Base-by-base conservation (phyloP, 1,284 basidiomycete genomes). In the Tilletiaria anomala region DNA sequence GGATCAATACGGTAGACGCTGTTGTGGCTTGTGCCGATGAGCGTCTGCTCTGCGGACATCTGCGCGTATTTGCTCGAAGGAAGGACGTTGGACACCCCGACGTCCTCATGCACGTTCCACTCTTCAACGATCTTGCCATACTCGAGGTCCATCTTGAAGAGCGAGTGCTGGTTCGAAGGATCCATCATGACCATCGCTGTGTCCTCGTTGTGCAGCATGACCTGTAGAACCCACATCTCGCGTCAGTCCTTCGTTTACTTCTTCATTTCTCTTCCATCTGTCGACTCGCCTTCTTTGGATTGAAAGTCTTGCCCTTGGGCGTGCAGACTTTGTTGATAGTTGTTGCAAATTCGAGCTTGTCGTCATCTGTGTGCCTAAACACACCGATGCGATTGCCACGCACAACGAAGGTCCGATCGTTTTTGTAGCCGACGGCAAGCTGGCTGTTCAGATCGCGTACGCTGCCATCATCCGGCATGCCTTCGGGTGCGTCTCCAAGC, bases 121-220 rank as follows among this genome's bases (percentile, higher is more conserved):
- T 97, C 91, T 62, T 99, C 93, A 6, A 97, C 87, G 32, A 99
- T 80, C 71, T 96, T 93, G 37, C 88, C 93, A 34, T 81, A 80
- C 68, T 91, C 86, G 50, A 97, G 77, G 68, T 97, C 93, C 76
- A 97, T 80, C 53, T 75, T 80, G 71, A 80, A 96, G 26, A 99
- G 71, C 0, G 87, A 80, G 58, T 88, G 78, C n/a, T 79, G 77
- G 41, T 88, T 79, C 26, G 69, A 65, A 1, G 85, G 80, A 62
- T 94, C 84, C 76, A 87, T 84, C 45, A 99, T 67, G 40, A 99
- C 73, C 87, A 99, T 89, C 70, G 87, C 85, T 26, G 79, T 76
- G 68, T 97, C 93, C 76, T 93, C 87, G 58, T 96, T 83, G 68
- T 97, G 91, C 24, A 96, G 72, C 91, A 97, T 96, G 64, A n/a